Base-by-base conservation (phyloP, 1,284 basidiomycete species). In the Sanghuangporus baumii region DNA sequence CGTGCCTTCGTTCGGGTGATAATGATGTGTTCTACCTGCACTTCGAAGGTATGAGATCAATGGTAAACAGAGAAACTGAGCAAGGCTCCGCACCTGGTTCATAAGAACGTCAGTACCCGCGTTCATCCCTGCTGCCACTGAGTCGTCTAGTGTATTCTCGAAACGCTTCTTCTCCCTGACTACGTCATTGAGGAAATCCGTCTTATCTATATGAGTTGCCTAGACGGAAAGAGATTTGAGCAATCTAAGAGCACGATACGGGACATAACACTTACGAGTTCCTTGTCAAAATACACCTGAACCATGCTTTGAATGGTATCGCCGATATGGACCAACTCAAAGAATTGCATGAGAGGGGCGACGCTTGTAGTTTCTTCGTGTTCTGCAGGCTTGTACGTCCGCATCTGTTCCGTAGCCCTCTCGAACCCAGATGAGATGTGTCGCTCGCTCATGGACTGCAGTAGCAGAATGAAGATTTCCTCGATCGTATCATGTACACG, bases 231-330 rank as follows among this genome's bases (percentile, higher is more conserved):
- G 38, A 37, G 11, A 11, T 2, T 52, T 20, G 36, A 52, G 31
- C n/a, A n/a, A 20, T 2, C 11, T 20, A 14, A 16, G 23, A 41
- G 50, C 37, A 26, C 7, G 31, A 37, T 2, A 63, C 20, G 31
- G 37, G 46, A 51, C 9, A 36, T 8, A 20, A 18, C 16, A 67
- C 81, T 34, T 61, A 91, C 92, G 71, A 98, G 78, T 71, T 97
- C 96, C 72, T 96, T 96, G 71, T 98, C 95, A 71, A 96, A 99
- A 75, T 96, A 99, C 1, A 98, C 96, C 69, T 98, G 94, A 1
- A 97, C 87, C 88, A 99, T 97, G 34, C 91, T 93, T 75, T 96
- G 93, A 57, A 99, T 98, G 18, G 94, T 99, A 73, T 99, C 96
- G 0, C 94, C 97, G 16, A 98, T 81, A 76, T 99, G 96, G 0